Percentiles rank a stretch among this genome's conserved stretches.
phyloP scores from a whole-genome alignment of 371 early-diverging fungal genomes.

The Mucor irregularis region DNA sequence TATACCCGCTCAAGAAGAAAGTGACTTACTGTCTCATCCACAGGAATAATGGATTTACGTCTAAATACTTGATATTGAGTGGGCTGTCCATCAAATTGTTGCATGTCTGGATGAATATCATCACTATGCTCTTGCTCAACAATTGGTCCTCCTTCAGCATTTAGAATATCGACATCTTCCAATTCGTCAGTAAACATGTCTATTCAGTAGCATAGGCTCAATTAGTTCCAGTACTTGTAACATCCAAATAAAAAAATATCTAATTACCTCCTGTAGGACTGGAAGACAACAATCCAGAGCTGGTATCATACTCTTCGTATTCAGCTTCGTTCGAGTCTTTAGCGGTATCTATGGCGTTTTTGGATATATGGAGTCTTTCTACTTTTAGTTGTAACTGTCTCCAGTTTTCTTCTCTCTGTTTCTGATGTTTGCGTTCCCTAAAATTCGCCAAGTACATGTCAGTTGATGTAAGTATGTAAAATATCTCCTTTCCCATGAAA shows the following conservation, averaged over 20 bases:
- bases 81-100: conserved; percentile 67
- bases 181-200: conserved; percentile 13
- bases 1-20: too few species aligned
- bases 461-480: too few species aligned
- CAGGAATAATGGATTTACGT: conserved; percentile 88
- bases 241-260: too few species aligned
- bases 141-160: conserved; percentile 23
- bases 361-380: conserved; percentile 9
- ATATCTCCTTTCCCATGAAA: too few species aligned
- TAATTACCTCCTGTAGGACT: too few species aligned
- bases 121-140: conserved; percentile 28
- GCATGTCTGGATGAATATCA: conserved; percentile 40
- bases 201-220: too few species aligned
- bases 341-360: background rate
- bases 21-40: conserved; percentile 74
- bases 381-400: conserved; percentile 37
- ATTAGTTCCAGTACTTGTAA: too few species aligned
- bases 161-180: conserved; percentile 15
- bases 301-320: conserved; percentile 1
- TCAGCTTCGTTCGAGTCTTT: background rate
- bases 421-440: conserved; percentile 78
- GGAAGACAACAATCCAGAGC: conserved; percentile 1
- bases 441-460: too few species aligned
- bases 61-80: conserved; percentile 70
- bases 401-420: conserved; percentile 83